phyloP scores from a whole-genome alignment of 1,284 basidiomycete genomes.

The Leccinum variabile region DNA sequence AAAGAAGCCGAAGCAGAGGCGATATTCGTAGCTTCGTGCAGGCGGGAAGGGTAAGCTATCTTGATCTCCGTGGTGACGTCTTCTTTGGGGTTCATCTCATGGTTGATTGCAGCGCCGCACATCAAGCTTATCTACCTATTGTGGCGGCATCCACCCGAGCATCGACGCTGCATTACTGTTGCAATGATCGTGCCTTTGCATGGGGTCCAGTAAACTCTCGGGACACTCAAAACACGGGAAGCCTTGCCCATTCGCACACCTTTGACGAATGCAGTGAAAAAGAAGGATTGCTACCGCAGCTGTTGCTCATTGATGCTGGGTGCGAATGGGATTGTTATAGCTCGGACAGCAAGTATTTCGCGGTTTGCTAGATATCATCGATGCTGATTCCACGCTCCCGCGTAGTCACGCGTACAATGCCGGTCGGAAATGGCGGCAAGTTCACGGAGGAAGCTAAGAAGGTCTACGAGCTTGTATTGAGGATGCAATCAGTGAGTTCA shows the following conservation, averaged over 20 bases:
- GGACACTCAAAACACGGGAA: conserved; percentile 53
- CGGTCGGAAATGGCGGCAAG: conserved; percentile 85
- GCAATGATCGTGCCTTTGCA: conserved; percentile 76
- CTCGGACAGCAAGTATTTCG: conserved; percentile 57
- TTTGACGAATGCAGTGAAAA: conserved; percentile 15
- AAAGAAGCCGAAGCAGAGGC: conserved; percentile 91
- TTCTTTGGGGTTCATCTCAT: conserved; percentile 7
- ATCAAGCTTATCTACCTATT: conserved; percentile 89
- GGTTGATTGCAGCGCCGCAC: conserved; percentile 56
- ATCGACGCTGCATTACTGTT: conserved; percentile 88
- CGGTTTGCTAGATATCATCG: background rate
- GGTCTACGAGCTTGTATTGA: conserved; percentile 83
- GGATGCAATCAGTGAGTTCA: conserved; percentile 73
- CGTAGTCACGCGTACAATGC: conserved; percentile 76
- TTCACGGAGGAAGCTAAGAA: conserved; percentile 77
- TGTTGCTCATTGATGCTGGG: conserved; percentile 88
- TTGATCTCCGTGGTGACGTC: background rate
- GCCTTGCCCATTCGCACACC: conserved; percentile 41
- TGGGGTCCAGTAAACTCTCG: conserved; percentile 69
- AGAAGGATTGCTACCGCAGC: conserved; percentile 62
- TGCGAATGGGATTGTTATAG: conserved; percentile 87
- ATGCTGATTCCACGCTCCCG: background rate
- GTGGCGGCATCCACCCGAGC: conserved; percentile 83
- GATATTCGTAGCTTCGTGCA: conserved; percentile 84
- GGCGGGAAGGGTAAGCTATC: conserved; percentile 71